Evolutionary conservation across 2,329 filamentous ascomycete species (phyloP).

Genomic region (Colletotrichum camelliae): DNA sequence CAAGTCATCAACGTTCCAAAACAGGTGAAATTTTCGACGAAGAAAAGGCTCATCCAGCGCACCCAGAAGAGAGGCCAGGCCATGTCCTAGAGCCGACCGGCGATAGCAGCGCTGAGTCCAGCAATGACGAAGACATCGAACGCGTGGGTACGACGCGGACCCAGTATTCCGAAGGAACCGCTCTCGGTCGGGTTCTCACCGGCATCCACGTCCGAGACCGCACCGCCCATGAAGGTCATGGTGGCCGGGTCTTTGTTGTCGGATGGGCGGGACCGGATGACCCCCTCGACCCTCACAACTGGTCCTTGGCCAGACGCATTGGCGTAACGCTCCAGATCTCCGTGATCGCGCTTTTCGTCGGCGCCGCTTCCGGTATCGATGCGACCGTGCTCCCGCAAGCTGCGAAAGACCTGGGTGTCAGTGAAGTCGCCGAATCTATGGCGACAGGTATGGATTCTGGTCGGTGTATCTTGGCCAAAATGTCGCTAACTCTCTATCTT

Average conservation of each 20-base stretch:
- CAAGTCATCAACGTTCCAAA: background rate
- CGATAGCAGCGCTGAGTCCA: background rate
- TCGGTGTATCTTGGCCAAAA: no score
- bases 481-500: background rate
- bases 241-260: constrained; percentile 35
- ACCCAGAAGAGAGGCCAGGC: background rate
- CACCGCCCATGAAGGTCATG: constrained; percentile 25
- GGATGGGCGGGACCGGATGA: constrained; percentile 39
- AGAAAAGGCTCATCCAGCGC: background rate
- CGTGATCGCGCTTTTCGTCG: constrained; percentile 54
- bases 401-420: constrained; percentile 49
- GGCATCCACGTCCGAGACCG: constrained; percentile 34
- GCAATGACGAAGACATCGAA: background rate
- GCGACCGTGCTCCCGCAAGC: constrained; percentile 52
- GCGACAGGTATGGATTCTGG: constrained; percentile 40
- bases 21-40: background rate
- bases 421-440: constrained; percentile 53
- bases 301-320: constrained; percentile 41
- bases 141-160: background rate
- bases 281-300: constrained; percentile 49
- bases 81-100: background rate
- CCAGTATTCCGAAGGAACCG: constrained; percentile 10
- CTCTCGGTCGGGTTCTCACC: constrained; percentile 33
- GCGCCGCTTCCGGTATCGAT: constrained; percentile 58
- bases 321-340: constrained; percentile 47